These are phyloP conservation scores for Cyberlindnera saturnus DNA, from an alignment of 805 yeast species.

Conservation along the genomic window DNA sequence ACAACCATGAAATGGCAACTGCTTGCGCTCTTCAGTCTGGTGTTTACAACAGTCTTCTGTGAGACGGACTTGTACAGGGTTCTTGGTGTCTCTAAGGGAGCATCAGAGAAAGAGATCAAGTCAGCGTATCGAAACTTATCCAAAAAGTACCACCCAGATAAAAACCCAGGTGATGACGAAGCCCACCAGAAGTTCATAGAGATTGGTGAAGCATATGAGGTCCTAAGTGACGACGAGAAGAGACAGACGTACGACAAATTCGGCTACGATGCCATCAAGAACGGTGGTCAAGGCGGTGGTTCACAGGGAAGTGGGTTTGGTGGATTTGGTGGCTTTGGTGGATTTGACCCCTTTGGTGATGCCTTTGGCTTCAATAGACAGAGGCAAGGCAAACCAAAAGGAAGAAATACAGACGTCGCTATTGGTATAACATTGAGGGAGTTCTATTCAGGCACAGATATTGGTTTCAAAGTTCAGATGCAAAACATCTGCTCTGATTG, in stretches of 20 bases:
- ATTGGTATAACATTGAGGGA: constrained; percentile 56
- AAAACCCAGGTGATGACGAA: constrained; percentile 74
- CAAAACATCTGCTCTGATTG: constrained; percentile 74
- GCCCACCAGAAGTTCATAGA: constrained; percentile 86
- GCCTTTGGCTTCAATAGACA: constrained; percentile 43
- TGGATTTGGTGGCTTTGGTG: constrained; percentile 40
- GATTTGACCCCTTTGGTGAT: constrained; percentile 59
- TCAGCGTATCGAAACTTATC: constrained; percentile 77
- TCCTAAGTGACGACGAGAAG: constrained; percentile 66
- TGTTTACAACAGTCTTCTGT: background rate
- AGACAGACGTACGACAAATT: constrained; percentile 61
- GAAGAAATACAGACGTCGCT: constrained; percentile 54
- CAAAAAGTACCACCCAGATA: constrained; percentile 91
- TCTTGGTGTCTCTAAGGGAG: constrained; percentile 62
- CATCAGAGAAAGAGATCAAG: constrained; percentile 77
- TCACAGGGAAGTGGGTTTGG: constrained; percentile 32
- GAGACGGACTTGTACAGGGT: constrained; percentile 47
- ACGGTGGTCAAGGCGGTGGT: constrained; percentile 32
- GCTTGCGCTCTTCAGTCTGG: background rate
- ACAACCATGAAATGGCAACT: background rate
- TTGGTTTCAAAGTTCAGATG: constrained; percentile 59
- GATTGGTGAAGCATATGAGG: constrained; percentile 90
- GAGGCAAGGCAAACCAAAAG: constrained; percentile 42
- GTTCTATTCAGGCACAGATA: constrained; percentile 61
- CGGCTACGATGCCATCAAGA: constrained; percentile 71